Percentiles rank a stretch among this genome's conserved stretches.
Conservation (phyloP, 176 grass and related monocot species). For the Ensete ventricosum region DNA sequence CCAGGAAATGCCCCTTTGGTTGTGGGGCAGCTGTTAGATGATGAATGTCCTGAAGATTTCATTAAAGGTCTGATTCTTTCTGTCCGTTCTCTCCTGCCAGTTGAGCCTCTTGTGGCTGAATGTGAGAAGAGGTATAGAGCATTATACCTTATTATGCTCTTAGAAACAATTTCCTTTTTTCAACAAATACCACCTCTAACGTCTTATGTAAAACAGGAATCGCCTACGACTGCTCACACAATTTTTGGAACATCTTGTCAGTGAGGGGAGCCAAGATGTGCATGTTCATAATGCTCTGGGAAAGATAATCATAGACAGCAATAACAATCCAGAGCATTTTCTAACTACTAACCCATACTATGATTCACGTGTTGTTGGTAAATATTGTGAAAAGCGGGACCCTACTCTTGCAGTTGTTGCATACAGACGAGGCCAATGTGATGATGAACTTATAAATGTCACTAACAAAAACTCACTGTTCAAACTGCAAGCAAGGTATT, state of each 20-base stretch:
- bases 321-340: constrained; percentile 95
- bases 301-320: constrained; percentile 96
- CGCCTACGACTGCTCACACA: constrained; percentile 65
- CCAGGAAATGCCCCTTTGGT: constrained; percentile 89
- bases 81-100: constrained; percentile 78
- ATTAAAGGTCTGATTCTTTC: constrained; percentile 97
- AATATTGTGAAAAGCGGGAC: constrained; percentile 95
- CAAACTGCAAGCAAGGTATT: constrained; percentile 90
- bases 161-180: not conserved
- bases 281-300: constrained; percentile 97
- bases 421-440: constrained; percentile 83
- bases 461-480: constrained; percentile 94
- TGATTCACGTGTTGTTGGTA: constrained; percentile 87
- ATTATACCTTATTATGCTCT: not conserved
- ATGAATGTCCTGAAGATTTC: constrained; percentile 97
- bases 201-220: constrained; percentile 40
- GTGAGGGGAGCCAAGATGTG: constrained; percentile 92
- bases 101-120: constrained; percentile 90
- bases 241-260: constrained; percentile 89
- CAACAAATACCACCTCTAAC: not conserved
- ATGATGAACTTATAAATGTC: constrained; percentile 82
- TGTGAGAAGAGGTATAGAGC: constrained; percentile 76
- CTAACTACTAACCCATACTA: constrained; percentile 98
- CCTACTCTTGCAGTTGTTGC: constrained; percentile 97
- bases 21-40: constrained; percentile 84